Evolutionary conservation across 768 basidiomycete species (phyloP).

Genomic region (Phaffia tasmanica): DNA sequence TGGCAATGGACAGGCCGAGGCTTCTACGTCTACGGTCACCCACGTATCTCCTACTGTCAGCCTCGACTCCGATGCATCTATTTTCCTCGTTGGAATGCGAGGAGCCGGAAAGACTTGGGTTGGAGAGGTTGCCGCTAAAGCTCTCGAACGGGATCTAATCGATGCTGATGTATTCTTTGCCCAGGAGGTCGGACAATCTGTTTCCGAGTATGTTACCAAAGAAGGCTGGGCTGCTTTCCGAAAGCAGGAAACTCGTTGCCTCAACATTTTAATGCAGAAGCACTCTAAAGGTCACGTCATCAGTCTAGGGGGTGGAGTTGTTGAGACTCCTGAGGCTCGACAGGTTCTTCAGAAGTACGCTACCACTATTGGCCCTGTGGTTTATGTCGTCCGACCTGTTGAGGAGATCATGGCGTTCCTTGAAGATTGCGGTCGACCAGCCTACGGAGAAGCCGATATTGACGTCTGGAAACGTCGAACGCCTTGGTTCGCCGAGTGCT

Average conservation of each 20-base stretch:
- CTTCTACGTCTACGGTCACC: conserved; percentile 13
- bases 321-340: conserved; percentile 69
- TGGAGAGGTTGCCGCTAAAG: conserved; percentile 60
- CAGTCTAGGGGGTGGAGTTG: conserved; percentile 87
- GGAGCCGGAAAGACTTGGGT: conserved; percentile 91
- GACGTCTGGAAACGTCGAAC: conserved; percentile 72
- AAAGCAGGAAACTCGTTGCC: conserved; percentile 56
- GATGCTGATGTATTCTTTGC: conserved; percentile 79
- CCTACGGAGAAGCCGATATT: conserved; percentile 74
- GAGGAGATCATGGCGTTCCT: conserved; percentile 75
- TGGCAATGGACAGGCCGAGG: conserved; percentile 41
- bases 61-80: conserved; percentile 36
- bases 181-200: conserved; percentile 46
- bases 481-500: conserved; percentile 76
- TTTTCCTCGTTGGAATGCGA: conserved; percentile 87
- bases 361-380: conserved; percentile 55
- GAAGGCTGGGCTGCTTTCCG: conserved; percentile 88
- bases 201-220: conserved; percentile 66
- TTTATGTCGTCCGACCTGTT: conserved; percentile 69
- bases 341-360: conserved; percentile 59
- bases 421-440: conserved; percentile 54
- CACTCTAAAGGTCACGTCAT: conserved; percentile 58
- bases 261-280: conserved; percentile 54
- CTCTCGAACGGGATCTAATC: conserved; percentile 61
- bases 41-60: conserved; percentile 12